These are phyloP conservation scores for Helminthosporium solani DNA, from an alignment of 2,329 filamentous ascomycete genomes.

Conservation along the genomic window DNA sequence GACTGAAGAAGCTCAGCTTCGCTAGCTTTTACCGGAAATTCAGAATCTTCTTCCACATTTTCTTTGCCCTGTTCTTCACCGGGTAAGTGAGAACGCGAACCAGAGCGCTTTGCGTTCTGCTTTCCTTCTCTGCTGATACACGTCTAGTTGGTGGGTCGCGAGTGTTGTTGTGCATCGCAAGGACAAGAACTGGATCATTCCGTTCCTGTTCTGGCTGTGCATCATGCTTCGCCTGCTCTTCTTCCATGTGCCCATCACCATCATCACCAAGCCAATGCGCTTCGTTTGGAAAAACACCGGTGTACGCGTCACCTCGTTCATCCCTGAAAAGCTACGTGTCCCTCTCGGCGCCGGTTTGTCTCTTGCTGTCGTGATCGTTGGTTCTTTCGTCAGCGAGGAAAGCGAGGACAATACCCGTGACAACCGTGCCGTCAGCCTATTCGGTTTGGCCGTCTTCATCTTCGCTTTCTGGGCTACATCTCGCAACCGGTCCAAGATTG, in stretches of 20 bases:
- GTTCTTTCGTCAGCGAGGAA: conserved; percentile 72
- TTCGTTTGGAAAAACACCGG: conserved; percentile 68
- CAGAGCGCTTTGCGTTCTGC: background rate
- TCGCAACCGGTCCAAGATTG: conserved; percentile 60
- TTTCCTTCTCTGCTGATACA: too few relatives aligned
- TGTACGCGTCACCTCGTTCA: conserved; percentile 57
- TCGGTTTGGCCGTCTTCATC: conserved; percentile 74
- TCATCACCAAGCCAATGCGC: conserved; percentile 66
- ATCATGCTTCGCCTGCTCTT: conserved; percentile 73
- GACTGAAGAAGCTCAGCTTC: conserved; percentile 36
- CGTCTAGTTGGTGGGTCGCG: conserved; percentile 76
- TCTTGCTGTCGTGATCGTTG: conserved; percentile 73
- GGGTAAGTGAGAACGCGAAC: conserved; percentile 46
- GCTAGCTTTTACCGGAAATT: conserved; percentile 41
- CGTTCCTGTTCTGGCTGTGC: conserved; percentile 77
- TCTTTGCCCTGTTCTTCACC: conserved; percentile 53
- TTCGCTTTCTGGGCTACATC: conserved; percentile 69
- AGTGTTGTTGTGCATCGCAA: conserved; percentile 70
- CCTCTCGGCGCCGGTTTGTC: conserved; percentile 63
- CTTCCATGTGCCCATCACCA: conserved; percentile 68
- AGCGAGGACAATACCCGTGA: conserved; percentile 72
- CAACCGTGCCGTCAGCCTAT: conserved; percentile 78
- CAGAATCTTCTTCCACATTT: conserved; percentile 44
- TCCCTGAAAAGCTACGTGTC: conserved; percentile 67
- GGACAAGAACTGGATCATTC: conserved; percentile 78